phyloP scores from a whole-genome alignment of 1,284 basidiomycete genomes.

The Apiotrichum veenhuisii region DNA sequence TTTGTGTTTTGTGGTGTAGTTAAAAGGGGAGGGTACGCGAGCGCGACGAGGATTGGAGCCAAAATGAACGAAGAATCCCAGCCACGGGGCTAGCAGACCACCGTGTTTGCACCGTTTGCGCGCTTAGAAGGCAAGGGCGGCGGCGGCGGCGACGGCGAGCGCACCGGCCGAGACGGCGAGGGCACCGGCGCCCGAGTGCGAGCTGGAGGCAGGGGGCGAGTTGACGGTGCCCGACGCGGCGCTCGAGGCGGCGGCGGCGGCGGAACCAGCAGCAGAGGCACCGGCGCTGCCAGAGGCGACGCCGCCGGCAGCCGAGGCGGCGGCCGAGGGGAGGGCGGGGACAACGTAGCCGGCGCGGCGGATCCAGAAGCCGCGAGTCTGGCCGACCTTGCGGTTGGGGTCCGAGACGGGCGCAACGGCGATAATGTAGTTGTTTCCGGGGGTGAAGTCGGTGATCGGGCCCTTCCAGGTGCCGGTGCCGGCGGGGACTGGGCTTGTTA shows the following conservation, averaged over 20 bases:
- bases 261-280: no score
- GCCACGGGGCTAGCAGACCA: no score
- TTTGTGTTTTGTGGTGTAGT: no score
- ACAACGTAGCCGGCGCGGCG: slow-evolving; percentile 13
- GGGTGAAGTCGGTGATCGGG: slow-evolving; percentile 16
- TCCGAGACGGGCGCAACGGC: slow-evolving; percentile 9
- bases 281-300: slow-evolving; percentile 24
- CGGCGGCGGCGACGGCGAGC: slow-evolving; percentile 16
- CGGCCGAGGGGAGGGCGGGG: slow-evolving; percentile 15
- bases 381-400: slow-evolving; percentile 13
- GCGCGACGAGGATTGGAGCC: background rate
- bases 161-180: slow-evolving; percentile 25
- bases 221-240: slow-evolving; percentile 7
- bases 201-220: background rate
- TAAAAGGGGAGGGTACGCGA: background rate
- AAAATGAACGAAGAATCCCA: background rate
- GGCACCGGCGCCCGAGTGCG: slow-evolving; percentile 17
- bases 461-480: slow-evolving; percentile 26
- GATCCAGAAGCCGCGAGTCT: slow-evolving; percentile 19
- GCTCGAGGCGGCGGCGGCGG: background rate
- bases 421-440: slow-evolving; percentile 23
- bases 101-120: no score
- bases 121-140: slow-evolving; percentile 21
- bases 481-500: slow-evolving; percentile 7
- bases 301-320: slow-evolving; percentile 11